Base-by-base conservation (phyloP, 2,329 filamentous ascomycete genomes). In the Neurospora crassa region DNA sequence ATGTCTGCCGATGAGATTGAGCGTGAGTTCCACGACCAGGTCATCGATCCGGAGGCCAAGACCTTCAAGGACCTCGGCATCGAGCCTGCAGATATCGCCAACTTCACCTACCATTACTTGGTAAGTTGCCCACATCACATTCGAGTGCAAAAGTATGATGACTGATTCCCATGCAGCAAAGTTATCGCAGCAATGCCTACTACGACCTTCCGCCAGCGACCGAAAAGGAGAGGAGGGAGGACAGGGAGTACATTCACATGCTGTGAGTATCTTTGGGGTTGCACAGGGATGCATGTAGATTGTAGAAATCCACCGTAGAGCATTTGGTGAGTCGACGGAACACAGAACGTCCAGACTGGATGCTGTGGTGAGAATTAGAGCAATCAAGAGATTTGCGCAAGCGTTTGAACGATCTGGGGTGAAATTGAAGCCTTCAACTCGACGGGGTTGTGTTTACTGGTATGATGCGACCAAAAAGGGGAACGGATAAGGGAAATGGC, bases 191-290 rank as follows among this genome's bases (percentile, higher is more conserved):
- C 83, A 88, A 91, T 71, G 88, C 90, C 78, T 96, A 91, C 88
- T 97, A 96, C 82, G 95, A 99, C 80, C 87, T 98, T 76, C 96
- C 96, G 69, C 95, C 96, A 68, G 91, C 95, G 78, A 97, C 95
- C 42, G 95, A 97, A 84, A 92, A 91, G 82, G 96, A 99, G 87
- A 96, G 90, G 87, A 87, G 88, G 78, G 94, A 98, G 82, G 94
- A 98, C 83, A 96, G 91, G 88, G 96, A 97, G 86, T 99, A 97
- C 81, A 84, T 98, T 81, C 96, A 99, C 81, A 94, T 99, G 73
- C 72, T 77, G 24, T 63, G 29, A 63, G 24, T 63, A 34, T 34
- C 43, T 18, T 8, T 14, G 16, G 53, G 24, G 14, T 5, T 63
- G 16, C 29, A 63, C 29, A 18, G 53, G 53, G 16, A 63, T 37